Percentiles rank a stretch among this genome's conserved stretches.
These are phyloP conservation scores for Telopea speciosissima DNA, from an alignment of 177 flowering plant species.

Conservation along the genomic window DNA sequence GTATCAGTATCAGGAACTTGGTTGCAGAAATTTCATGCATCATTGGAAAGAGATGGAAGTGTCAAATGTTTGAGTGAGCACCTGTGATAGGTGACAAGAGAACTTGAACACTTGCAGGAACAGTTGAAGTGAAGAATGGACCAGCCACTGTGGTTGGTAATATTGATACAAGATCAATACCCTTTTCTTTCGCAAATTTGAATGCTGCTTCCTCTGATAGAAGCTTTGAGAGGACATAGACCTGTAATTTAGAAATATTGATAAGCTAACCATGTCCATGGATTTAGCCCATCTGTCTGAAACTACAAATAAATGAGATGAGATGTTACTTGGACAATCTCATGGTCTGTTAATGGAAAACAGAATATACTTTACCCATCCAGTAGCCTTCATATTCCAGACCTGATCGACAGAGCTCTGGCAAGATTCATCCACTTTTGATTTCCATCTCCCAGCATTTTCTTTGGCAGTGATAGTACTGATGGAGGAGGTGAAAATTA, in stretches of 20 bases:
- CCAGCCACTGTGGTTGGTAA: conserved; percentile 65
- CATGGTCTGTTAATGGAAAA: not conserved
- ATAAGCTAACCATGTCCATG: too few species aligned
- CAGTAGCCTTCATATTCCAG: conserved; percentile 41
- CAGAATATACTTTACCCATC: conserved; percentile 48
- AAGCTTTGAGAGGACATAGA: conserved; percentile 63
- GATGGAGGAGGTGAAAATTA: conserved; percentile 68
- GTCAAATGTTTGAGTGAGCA: conserved; percentile 6
- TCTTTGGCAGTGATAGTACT: conserved; percentile 64
- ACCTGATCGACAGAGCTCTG: conserved; percentile 36
- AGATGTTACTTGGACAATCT: too few species aligned
- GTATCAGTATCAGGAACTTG: too few species aligned
- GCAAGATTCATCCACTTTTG: conserved; percentile 66
- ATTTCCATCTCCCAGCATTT: conserved; percentile 35
- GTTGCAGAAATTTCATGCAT: not conserved
- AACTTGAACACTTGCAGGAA: conserved; percentile 65
- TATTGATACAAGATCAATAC: conserved; percentile 57
- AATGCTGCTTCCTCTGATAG: conserved; percentile 66
- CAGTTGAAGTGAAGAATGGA: conserved; percentile 48
- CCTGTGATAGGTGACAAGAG: conserved; percentile 73
- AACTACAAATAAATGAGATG: too few species aligned
- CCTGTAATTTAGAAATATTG: conserved; percentile 23
- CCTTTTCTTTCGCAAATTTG: conserved; percentile 45
- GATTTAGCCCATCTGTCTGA: too few species aligned
- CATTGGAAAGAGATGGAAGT: not conserved